Base-by-base conservation (phyloP, 345 rosid genomes). In the Lepidium sativum region DNA sequence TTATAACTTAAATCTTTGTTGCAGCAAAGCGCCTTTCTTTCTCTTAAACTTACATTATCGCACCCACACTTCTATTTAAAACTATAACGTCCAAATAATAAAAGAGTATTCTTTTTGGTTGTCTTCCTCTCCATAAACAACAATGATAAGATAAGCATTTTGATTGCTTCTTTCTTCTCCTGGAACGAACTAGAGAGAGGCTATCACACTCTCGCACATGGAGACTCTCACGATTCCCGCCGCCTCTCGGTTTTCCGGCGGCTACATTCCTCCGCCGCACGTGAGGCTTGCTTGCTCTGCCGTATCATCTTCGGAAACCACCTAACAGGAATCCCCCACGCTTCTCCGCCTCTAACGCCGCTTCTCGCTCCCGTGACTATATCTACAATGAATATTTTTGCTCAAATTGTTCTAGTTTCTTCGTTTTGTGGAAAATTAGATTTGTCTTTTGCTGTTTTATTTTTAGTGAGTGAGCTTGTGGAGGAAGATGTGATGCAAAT, bases 401-500 rank as follows among this genome's bases (percentile, higher is more conserved):
- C n/a, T 44, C 5, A 6, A 9, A 43, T 56, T 4, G 38, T 48
- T 23, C 9, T 21, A 3, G 6, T 33, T 66, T 40, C 51, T 39
- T 40, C 0, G 39, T 4, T 68, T 6, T 70, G 21, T 34, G 4
- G 16, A 18, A 63, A 48, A 56, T 57, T 23, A 25, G 9, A 62
- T 66, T 2, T 23, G 9, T 4, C 6, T 32, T 53, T 8, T 35
- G 53, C 3, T 29, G 70, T 3, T 44, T 40, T 40, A 40, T 14
- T 23, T 44, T 37, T 6, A 86, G 88, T 77, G 60, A 63, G 76
- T 44, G 86, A 83, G 80, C 71, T 78, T 25, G 74, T 76, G 39
- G 94, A 83, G 70, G 94, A 84, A 41, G 97, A 87, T 67, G 85
- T 89, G 49, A 39, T 89, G 81, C 79, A 74, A 52, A 76, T 78